These are phyloP conservation scores for Austroboletus eburneus DNA, from an alignment of 768 basidiomycete species.

Conservation along the genomic window DNA sequence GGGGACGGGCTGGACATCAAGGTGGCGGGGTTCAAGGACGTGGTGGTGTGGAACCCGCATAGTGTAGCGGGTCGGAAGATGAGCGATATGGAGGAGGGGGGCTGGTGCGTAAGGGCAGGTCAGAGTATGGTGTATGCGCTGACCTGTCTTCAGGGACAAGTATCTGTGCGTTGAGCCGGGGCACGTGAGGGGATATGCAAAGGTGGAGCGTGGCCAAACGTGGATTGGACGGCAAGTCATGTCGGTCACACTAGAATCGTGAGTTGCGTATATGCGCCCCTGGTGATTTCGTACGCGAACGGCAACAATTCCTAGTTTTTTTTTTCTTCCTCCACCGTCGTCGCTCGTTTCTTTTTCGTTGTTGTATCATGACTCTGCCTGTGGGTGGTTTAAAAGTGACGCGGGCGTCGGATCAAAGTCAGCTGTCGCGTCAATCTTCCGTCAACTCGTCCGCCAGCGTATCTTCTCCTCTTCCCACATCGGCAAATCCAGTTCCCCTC, in stretches of 20 bases:
- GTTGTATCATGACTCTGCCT: not conserved
- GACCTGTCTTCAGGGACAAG: slow-evolving; percentile 50
- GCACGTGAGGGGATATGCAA: slow-evolving; percentile 67
- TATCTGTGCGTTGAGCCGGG: slow-evolving; percentile 95
- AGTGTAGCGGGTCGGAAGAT: slow-evolving; percentile 65
- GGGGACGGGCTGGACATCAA: slow-evolving; percentile 51
- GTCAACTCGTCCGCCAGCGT: slow-evolving; percentile 12
- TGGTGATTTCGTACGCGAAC: too few relatives aligned
- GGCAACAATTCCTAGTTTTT: not conserved
- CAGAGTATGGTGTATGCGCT: slow-evolving; percentile 4
- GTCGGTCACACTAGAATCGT: slow-evolving; percentile 38
- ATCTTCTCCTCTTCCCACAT: slow-evolving; percentile 2
- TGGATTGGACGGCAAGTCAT: slow-evolving; percentile 80
- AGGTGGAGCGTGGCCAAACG: slow-evolving; percentile 55
- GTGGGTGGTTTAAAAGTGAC: too few relatives aligned
- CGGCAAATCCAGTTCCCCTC: slow-evolving; percentile 14
- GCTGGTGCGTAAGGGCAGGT: slow-evolving; percentile 57
- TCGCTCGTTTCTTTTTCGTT: not conserved
- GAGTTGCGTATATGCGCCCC: slow-evolving; percentile 8
- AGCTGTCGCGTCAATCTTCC: slow-evolving; percentile 9
- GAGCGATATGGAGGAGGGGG: slow-evolving; percentile 84
- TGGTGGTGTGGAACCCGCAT: slow-evolving; percentile 96
- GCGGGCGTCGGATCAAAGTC: not conserved
- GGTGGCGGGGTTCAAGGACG: slow-evolving; percentile 60
- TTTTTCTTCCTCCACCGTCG: not conserved